Conservation (phyloP, 2,329 filamentous ascomycete species). For the Aspergillus versicolor region DNA sequence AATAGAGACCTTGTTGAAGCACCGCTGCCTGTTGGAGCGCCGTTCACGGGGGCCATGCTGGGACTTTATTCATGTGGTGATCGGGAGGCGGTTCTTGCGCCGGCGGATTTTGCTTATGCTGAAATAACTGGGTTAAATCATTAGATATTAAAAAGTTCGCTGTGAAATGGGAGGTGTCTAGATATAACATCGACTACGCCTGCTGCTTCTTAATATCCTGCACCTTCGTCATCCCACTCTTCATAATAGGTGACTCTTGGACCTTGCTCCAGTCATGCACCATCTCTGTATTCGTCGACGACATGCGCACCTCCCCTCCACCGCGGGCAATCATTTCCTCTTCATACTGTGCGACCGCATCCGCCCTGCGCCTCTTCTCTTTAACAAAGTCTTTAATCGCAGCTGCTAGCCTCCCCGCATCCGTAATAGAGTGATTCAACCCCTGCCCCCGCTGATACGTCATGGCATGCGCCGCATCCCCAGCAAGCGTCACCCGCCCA, state of each 20-base stretch:
- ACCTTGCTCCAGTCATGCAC: constrained; percentile 43
- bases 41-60: constrained; percentile 49
- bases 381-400: constrained; percentile 14
- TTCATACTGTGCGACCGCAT: constrained; percentile 29
- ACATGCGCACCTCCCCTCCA: constrained; percentile 46
- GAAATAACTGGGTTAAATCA: constrained; percentile 7
- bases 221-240: constrained; percentile 12
- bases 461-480: constrained; percentile 62
- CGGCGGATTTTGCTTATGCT: constrained; percentile 44
- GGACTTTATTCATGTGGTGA: constrained; percentile 48
- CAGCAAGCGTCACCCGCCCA: constrained; percentile 49
- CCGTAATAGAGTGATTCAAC: constrained; percentile 52
- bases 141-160: neutral
- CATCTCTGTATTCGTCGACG: constrained; percentile 46
- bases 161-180: no score
- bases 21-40: constrained; percentile 37
- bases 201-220: neutral
- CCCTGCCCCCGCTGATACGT: constrained; percentile 61
- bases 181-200: no score
- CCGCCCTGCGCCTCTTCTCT: constrained; percentile 10
- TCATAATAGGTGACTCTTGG: constrained; percentile 18
- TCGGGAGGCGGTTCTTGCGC: constrained; percentile 38
- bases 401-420: constrained; percentile 22
- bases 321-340: constrained; percentile 42
- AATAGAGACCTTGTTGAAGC: constrained; percentile 35